phyloP scores from a whole-genome alignment of 1,139 yeast genomes.

The Saccharomyces uvarum region DNA sequence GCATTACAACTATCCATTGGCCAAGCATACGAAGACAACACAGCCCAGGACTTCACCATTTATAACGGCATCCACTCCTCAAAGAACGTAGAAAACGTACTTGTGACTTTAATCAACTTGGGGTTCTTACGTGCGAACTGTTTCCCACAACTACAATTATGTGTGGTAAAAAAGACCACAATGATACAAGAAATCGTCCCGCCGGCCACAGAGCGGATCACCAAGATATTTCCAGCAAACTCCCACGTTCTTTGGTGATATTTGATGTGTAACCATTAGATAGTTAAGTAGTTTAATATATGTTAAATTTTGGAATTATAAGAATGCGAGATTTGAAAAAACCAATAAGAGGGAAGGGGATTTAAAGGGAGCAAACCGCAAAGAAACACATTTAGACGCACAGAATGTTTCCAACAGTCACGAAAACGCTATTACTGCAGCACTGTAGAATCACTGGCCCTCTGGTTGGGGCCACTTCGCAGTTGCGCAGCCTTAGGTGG shows the following conservation, averaged over 20 bases:
- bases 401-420: background rate
- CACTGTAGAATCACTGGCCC: background rate
- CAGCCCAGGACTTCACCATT: conserved; percentile 9
- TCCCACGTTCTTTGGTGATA: conserved; percentile 27
- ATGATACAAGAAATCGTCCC: conserved; percentile 26
- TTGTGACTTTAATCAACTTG: conserved; percentile 27
- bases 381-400: background rate
- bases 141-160: conserved; percentile 24
- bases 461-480: background rate
- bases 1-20: conserved; percentile 22
- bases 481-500: background rate
- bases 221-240: conserved; percentile 25
- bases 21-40: background rate
- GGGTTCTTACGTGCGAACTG: conserved; percentile 30
- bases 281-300: background rate
- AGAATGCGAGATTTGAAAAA: background rate
- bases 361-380: background rate
- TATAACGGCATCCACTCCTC: conserved; percentile 24
- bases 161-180: conserved; percentile 27
- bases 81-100: conserved; percentile 25
- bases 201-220: conserved; percentile 20
- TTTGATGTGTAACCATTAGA: background rate
- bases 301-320: background rate
- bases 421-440: background rate
- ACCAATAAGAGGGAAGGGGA: background rate